phyloP scores from a whole-genome alignment of 768 basidiomycete genomes.

The Neoboletus subvelutipes region DNA sequence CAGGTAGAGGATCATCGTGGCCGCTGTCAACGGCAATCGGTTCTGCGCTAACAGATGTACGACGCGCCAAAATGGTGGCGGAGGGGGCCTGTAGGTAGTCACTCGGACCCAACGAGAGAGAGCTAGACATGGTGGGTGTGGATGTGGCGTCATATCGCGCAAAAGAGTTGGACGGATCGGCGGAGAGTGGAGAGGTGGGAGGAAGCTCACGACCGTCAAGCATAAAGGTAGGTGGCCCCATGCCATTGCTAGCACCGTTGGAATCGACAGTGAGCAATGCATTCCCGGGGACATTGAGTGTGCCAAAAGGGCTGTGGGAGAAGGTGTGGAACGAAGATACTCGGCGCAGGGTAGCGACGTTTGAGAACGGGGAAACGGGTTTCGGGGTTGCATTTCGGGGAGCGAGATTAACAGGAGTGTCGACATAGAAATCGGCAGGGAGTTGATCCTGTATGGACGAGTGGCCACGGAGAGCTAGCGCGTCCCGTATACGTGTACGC shows the following conservation, averaged over 20 bases:
- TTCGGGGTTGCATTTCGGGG: conserved; percentile 36
- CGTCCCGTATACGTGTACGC: conserved; percentile 68
- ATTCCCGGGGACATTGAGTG: conserved; percentile 79
- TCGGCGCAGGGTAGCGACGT: conserved; percentile 41
- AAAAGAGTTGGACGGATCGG: conserved; percentile 45
- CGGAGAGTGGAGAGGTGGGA: conserved; percentile 60
- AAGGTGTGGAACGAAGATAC: conserved; percentile 55
- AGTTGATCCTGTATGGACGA: conserved; percentile 51
- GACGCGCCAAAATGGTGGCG: conserved; percentile 81
- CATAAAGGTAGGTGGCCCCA: conserved; percentile 54
- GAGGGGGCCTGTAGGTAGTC: conserved; percentile 74
- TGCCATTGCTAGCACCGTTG: conserved; percentile 24
- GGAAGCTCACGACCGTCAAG: conserved; percentile 58
- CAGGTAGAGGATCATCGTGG: conserved; percentile 65
- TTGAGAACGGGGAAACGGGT: conserved; percentile 57
- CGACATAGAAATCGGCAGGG: conserved; percentile 58
- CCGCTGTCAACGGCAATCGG: conserved; percentile 82
- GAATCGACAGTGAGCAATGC: conserved; percentile 60
- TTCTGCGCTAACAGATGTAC: conserved; percentile 95
- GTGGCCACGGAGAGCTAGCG: conserved; percentile 47
- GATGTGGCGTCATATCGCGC: conserved; percentile 47
- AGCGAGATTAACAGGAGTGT: conserved; percentile 42
- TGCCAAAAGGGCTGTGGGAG: conserved; percentile 72
- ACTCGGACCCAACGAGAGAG: conserved; percentile 42
- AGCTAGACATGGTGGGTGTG: conserved; percentile 46